A percentile compares a stretch with the other conserved stretches of the same genome.
Evolutionary conservation across 1,284 basidiomycete species (phyloP).

Genomic region (Tremellales sp.): DNA sequence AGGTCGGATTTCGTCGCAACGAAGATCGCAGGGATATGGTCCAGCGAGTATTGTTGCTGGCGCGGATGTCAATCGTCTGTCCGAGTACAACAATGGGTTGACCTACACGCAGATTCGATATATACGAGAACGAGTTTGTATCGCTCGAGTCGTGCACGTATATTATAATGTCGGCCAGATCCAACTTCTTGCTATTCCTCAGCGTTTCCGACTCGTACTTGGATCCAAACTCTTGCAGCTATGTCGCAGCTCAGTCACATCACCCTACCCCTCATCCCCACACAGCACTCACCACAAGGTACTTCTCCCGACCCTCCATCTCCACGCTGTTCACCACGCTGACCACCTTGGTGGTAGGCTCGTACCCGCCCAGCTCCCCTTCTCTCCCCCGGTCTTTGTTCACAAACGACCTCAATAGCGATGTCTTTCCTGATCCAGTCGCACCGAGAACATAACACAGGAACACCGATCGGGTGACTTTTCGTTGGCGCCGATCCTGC

Average conservation of each 20-base stretch:
- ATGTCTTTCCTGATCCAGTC: conserved; percentile 92
- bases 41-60: conserved; percentile 93
- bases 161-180: conserved; percentile 87
- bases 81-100: not conserved
- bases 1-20: conserved; percentile 99
- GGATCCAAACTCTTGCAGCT: conserved; percentile 96
- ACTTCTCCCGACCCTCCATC: conserved; percentile 90
- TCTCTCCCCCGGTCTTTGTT: conserved; percentile 58
- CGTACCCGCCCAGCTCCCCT: conserved; percentile 54
- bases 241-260: not conserved
- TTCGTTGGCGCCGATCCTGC: conserved; percentile 79
- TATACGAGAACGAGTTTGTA: conserved; percentile 97
- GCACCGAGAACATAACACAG: conserved; percentile 91
- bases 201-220: conserved; percentile 89
- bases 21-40: conserved; percentile 90
- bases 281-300: conserved; percentile 71
- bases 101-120: conserved; percentile 86
- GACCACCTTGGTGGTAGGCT: conserved; percentile 82
- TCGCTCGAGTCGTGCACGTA: conserved; percentile 98
- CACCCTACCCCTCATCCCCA: not conserved
- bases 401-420: conserved; percentile 76
- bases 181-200: conserved; percentile 83
- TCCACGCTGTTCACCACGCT: conserved; percentile 95
- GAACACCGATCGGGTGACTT: conserved; percentile 83
- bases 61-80: conserved; percentile 2